Evolutionary conservation across 257 asterid genomes (phyloP).

Genomic region (Nicotiana otophora): DNA sequence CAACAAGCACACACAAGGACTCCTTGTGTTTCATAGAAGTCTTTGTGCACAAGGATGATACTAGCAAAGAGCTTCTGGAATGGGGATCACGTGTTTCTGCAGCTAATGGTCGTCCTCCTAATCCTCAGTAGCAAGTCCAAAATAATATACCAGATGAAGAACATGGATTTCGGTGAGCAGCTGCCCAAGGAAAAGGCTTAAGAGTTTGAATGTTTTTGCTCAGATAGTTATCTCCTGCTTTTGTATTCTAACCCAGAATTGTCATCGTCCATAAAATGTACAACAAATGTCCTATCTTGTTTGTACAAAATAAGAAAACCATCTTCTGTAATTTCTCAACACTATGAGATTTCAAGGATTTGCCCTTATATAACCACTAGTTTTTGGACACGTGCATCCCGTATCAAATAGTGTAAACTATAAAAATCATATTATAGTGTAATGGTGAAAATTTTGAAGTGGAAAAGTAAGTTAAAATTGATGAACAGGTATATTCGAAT

Average conservation of each 20-base stretch:
- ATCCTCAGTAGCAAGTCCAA: conserved; percentile 17
- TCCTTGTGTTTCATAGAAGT: conserved; percentile 31
- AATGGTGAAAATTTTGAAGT: too few species aligned
- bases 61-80: conserved; percentile 13
- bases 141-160: neutral
- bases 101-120: conserved; percentile 28
- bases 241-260: neutral
- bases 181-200: neutral
- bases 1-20: conserved; percentile 21
- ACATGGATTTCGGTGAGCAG: neutral
- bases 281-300: neutral
- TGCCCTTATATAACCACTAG: neutral
- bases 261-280: neutral
- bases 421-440: too few species aligned
- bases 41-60: conserved; percentile 13
- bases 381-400: too few species aligned
- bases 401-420: too few species aligned
- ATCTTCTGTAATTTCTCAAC: neutral
- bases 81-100: conserved; percentile 33
- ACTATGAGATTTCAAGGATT: neutral
- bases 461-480: too few species aligned
- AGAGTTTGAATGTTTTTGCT: neutral
- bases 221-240: neutral
- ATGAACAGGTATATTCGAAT: too few species aligned
- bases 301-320: neutral